Percentiles rank a stretch among this genome's conserved stretches.
These are phyloP conservation scores for Eucalyptus guilfoylei DNA, from an alignment of 345 rosid genomes.

Conservation along the genomic window DNA sequence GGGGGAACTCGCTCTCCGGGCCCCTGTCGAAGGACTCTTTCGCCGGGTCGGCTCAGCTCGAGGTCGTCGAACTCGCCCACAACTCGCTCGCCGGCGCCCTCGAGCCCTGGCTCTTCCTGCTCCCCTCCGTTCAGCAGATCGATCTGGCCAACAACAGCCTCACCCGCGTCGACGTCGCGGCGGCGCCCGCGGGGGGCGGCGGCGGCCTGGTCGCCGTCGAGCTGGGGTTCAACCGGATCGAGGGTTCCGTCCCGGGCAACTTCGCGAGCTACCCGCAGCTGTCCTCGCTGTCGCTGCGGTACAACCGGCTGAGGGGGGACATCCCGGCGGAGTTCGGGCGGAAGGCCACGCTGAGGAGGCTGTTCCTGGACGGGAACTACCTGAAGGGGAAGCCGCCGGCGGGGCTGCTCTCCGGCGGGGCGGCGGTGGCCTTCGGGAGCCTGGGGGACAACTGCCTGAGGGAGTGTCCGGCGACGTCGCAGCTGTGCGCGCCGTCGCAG, in stretches of 20 bases:
- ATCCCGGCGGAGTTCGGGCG: conserved; percentile 55
- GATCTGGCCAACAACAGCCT: conserved; percentile 68
- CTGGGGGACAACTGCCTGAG: conserved; percentile 80
- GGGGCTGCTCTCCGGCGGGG: conserved; percentile 18
- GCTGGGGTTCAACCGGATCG: conserved; percentile 61
- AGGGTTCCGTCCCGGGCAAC: conserved; percentile 35
- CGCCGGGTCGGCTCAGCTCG: conserved; percentile 46
- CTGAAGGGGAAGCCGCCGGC: conserved; percentile 73
- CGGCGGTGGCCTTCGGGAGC: conserved; percentile 46
- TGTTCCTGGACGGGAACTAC: conserved; percentile 78
- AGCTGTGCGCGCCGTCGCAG: conserved; percentile 73
- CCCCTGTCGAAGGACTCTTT: conserved; percentile 31
- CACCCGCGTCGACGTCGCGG: conserved; percentile 32
- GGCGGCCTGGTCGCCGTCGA: conserved; percentile 65
- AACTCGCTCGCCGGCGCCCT: conserved; percentile 66
- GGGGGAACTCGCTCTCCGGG: conserved; percentile 62
- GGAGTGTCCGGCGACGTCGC: conserved; percentile 64
- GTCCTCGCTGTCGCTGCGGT: conserved; percentile 59
- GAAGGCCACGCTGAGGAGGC: conserved; percentile 38
- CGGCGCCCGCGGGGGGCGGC: conserved; percentile 19
- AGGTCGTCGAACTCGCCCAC: conserved; percentile 70
- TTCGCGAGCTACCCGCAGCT: conserved; percentile 47
- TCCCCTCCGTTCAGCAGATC: conserved; percentile 65
- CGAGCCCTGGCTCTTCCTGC: conserved; percentile 61
- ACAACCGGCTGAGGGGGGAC: conserved; percentile 47